Percentiles rank a stretch among this genome's conserved stretches.
These are phyloP conservation scores for Beauveria varroae DNA, from an alignment of 2,329 filamentous ascomycete genomes.

Conservation along the genomic window DNA sequence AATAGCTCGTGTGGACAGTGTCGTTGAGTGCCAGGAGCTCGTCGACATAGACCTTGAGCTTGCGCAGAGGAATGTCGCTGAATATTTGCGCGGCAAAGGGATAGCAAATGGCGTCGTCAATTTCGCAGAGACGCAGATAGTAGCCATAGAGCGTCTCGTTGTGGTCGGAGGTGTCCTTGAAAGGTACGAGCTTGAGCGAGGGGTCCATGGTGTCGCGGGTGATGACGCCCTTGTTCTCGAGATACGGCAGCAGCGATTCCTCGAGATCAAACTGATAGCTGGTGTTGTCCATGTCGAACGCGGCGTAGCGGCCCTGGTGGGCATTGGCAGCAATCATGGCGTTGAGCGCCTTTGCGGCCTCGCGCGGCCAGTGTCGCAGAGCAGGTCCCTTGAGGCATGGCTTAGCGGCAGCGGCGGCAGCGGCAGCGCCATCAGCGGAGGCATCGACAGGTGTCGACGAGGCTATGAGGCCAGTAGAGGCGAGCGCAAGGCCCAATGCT, in stretches of 20 bases:
- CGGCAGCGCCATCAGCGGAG: background rate
- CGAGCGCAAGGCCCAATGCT: constrained; percentile 5
- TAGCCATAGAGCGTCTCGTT: constrained; percentile 38
- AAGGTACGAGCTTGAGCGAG: constrained; percentile 32
- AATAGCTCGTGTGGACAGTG: constrained; percentile 30
- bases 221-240: constrained; percentile 33
- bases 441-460: background rate
- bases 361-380: constrained; percentile 28
- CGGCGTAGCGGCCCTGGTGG: constrained; percentile 29
- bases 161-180: constrained; percentile 30
- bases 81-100: constrained; percentile 36
- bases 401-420: background rate
- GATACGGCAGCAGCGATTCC: constrained; percentile 35
- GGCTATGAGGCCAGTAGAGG: constrained; percentile 1
- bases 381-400: constrained; percentile 14
- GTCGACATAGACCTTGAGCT: constrained; percentile 39
- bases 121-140: constrained; percentile 34
- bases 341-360: constrained; percentile 27
- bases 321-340: constrained; percentile 31
- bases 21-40: constrained; percentile 36
- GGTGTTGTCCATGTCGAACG: constrained; percentile 41
- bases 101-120: constrained; percentile 35
- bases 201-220: constrained; percentile 34
- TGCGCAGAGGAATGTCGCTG: constrained; percentile 33
- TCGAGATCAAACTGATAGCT: constrained; percentile 34